Conservation (phyloP, 768 basidiomycete genomes). For the Naematelia encephala region DNA sequence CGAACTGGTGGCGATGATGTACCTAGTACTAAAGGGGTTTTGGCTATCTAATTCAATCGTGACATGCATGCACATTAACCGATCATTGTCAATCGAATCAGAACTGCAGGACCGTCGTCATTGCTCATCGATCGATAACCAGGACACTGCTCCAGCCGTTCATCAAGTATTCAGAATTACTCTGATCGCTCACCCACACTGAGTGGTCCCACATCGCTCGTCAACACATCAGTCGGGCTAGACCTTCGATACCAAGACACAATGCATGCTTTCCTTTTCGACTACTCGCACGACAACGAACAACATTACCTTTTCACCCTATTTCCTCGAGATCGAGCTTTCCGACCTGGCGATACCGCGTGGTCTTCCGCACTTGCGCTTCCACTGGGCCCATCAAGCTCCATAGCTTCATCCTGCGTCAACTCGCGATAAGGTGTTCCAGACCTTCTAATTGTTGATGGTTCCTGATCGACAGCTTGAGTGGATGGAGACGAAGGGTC, state of each 20-base stretch:
- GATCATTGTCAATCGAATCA: not conserved
- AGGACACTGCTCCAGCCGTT: no score
- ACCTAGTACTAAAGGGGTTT: conserved; percentile 94
- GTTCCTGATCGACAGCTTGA: not conserved
- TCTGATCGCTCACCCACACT: no score
- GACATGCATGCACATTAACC: no score
- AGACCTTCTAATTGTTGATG: conserved; percentile 13
- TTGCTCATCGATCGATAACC: no score
- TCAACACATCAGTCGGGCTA: conserved; percentile 4
- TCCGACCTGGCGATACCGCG: not conserved
- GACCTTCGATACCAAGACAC: not conserved
- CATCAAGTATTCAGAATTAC: no score
- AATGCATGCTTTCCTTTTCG: not conserved
- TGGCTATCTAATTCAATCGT: conserved; percentile 57
- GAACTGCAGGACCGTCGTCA: no score
- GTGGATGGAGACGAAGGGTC: conserved; percentile 1
- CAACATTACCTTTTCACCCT: conserved; percentile 1
- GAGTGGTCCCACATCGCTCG: no score
- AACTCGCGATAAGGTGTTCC: conserved; percentile 45
- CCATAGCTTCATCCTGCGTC: conserved; percentile 39
- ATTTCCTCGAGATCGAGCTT: not conserved
- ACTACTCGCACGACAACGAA: not conserved
- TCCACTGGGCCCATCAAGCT: conserved; percentile 13
- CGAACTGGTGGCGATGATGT: conserved; percentile 83
- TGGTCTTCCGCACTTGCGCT: not conserved